Evolutionary conservation across 75 land plant species (phyloP).

Genomic region (Gnetum montanum): DNA sequence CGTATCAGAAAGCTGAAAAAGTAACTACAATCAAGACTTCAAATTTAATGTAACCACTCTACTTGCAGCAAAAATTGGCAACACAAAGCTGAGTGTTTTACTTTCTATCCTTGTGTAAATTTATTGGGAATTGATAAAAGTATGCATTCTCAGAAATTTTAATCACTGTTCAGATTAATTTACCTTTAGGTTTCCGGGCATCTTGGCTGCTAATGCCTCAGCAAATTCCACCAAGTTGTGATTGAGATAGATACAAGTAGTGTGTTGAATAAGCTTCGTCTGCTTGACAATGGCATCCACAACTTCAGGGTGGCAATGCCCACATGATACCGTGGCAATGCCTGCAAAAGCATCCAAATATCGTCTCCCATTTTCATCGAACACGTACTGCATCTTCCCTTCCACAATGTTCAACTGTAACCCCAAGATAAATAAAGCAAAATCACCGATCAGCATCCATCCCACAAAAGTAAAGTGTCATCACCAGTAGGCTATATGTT

Average conservation of each 20-base stretch:
- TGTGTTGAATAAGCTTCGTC: conserved; percentile 67
- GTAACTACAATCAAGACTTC: neutral
- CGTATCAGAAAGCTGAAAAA: neutral
- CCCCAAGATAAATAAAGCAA: too few species aligned
- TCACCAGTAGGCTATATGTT: too few species aligned
- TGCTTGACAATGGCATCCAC: conserved; percentile 68
- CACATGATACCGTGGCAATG: conserved; percentile 85
- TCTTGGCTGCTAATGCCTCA: conserved; percentile 71
- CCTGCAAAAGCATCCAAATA: conserved; percentile 95
- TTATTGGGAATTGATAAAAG: too few species aligned
- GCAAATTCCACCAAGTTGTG: conserved; percentile 81
- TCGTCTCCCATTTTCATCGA: conserved; percentile 77
- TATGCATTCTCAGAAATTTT: too few species aligned
- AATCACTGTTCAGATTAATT: neutral
- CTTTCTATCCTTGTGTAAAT: too few species aligned
- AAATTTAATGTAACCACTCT: neutral
- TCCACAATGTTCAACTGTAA: conserved; percentile 71
- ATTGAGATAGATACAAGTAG: conserved; percentile 79
- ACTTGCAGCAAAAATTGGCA: neutral
- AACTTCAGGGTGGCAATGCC: conserved; percentile 92
- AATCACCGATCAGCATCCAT: too few species aligned
- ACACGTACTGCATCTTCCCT: conserved; percentile 95
- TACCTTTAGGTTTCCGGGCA: conserved; percentile 96
- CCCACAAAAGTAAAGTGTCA: too few species aligned
- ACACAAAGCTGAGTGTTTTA: neutral